phyloP scores from a whole-genome alignment of 2,329 filamentous ascomycete species.

The Chaetomiaceae sp. region DNA sequence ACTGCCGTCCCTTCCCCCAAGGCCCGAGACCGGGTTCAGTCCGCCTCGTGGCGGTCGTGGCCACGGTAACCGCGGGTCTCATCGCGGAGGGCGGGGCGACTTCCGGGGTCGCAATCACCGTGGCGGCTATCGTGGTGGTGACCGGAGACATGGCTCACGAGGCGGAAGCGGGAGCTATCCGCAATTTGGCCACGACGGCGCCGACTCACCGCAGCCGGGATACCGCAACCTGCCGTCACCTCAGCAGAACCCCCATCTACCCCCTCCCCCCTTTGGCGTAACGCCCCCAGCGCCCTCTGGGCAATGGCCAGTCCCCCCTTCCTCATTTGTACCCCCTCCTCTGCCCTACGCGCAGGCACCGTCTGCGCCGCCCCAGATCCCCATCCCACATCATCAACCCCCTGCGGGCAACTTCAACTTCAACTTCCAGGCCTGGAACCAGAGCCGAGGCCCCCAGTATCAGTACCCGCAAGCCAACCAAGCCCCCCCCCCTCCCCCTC shows the following conservation, averaged over 20 bases:
- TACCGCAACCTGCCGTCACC: conserved; percentile 16
- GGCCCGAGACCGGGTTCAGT: conserved; percentile 34
- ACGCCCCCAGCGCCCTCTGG: conserved; percentile 15
- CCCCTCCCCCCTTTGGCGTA: conserved; percentile 25
- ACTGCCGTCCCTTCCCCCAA: conserved; percentile 33
- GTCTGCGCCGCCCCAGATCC: conserved; percentile 8
- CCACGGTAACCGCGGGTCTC: conserved; percentile 27
- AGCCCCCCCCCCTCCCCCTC: conserved; percentile 23
- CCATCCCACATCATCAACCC: conserved; percentile 11
- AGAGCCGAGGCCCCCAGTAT: conserved; percentile 26
- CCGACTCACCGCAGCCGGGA: conserved; percentile 15
- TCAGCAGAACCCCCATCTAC: conserved; percentile 22
- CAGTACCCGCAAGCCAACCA: conserved; percentile 27
- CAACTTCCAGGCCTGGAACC: conserved; percentile 22
- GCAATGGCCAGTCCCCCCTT: conserved; percentile 21
- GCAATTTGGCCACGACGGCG: conserved; percentile 13
- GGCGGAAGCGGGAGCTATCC: conserved; percentile 29
- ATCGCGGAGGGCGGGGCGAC: conserved; percentile 41
- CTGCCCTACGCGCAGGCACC: conserved; percentile 9
- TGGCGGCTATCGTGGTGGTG: conserved; percentile 33
- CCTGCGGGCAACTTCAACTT: conserved; percentile 19
- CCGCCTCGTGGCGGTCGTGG: conserved; percentile 17
- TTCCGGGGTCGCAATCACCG: conserved; percentile 43
- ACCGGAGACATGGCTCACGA: conserved; percentile 32
- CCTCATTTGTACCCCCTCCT: conserved; percentile 13